phyloP scores from a whole-genome alignment of 805 yeast genomes.

The Yarrowia alimentaria region DNA sequence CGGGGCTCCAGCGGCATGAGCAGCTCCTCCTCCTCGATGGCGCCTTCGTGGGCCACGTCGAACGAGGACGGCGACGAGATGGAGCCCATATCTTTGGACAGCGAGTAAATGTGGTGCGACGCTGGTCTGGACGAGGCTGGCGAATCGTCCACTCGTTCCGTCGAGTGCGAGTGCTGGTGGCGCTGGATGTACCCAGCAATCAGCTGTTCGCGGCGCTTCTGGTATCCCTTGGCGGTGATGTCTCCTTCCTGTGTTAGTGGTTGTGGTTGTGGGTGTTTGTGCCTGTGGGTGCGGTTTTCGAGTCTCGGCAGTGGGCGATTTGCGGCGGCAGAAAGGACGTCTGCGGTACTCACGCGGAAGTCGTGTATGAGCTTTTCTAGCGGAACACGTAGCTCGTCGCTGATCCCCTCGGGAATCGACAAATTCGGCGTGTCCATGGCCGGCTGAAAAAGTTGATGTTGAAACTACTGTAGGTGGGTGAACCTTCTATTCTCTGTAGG shows the following conservation, averaged over 20 bases:
- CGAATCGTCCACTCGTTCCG: constrained; percentile 20
- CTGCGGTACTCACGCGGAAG: constrained; percentile 3
- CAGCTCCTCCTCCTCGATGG: constrained; percentile 36
- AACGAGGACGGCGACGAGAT: constrained; percentile 27
- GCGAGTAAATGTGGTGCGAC: constrained; percentile 27
- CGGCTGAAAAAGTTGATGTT: no score
- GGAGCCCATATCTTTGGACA: constrained; percentile 27
- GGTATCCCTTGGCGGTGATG: constrained; percentile 70
- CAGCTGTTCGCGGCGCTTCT: constrained; percentile 52
- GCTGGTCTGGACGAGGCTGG: constrained; percentile 26
- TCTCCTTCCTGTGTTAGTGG: constrained; percentile 55
- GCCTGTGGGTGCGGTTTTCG: no score
- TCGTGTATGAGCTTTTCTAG: constrained; percentile 21
- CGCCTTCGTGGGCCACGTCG: constrained; percentile 12
- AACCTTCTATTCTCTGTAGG: no score
- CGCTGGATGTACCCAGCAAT: constrained; percentile 34
- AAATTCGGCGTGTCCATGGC: constrained; percentile 27
- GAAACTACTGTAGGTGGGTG: no score
- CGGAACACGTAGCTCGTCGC: constrained; percentile 25
- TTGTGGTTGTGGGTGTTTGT: no score
- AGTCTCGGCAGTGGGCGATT: no score
- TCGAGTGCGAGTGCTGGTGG: constrained; percentile 21
- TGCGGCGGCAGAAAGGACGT: neutral
- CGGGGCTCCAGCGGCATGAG: constrained; percentile 68
- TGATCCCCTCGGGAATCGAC: constrained; percentile 24